Conservation (phyloP, 768 basidiomycete species). For the Nevesoporus exiguus region DNA sequence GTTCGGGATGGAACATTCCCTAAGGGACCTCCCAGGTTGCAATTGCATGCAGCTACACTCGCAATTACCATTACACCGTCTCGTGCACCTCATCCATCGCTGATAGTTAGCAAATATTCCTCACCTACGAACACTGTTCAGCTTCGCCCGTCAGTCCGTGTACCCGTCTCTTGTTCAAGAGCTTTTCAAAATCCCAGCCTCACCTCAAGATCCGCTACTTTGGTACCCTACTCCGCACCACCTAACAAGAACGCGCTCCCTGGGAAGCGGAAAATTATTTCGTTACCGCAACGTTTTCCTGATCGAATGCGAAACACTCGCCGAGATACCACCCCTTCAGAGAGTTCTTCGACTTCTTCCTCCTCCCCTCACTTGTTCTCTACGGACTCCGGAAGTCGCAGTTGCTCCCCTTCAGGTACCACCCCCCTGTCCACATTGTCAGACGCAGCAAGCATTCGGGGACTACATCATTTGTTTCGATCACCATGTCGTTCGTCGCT, state of each 20-base stretch:
- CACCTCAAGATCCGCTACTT: constrained; percentile 2
- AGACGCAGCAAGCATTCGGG: not conserved
- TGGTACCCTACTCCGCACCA: constrained; percentile 1
- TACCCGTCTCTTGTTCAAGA: not conserved
- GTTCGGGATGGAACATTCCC: constrained; percentile 9
- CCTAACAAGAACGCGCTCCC: not conserved
- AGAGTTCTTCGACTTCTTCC: constrained; percentile 6
- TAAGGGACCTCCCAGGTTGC: not conserved
- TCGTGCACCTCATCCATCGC: constrained; percentile 17
- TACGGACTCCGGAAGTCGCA: not conserved
- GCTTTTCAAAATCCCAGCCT: constrained; percentile 2
- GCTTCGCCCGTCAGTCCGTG: not conserved
- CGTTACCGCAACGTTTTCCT: constrained; percentile 9
- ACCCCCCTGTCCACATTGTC: constrained; percentile 1
- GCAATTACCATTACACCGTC: constrained; percentile 17
- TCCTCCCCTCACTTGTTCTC: constrained; percentile 2
- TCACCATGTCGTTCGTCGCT: not conserved
- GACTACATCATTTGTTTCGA: not conserved
- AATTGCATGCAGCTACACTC: constrained; percentile 12
- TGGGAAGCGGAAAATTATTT: constrained; percentile 1
- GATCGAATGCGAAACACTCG: not conserved
- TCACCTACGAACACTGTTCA: not conserved
- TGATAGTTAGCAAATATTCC: not conserved
- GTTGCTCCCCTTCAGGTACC: constrained; percentile 1
- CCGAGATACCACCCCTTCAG: constrained; percentile 5